Conservation (phyloP, 2,329 filamentous ascomycete species). For the Metarhizium guizhouense region DNA sequence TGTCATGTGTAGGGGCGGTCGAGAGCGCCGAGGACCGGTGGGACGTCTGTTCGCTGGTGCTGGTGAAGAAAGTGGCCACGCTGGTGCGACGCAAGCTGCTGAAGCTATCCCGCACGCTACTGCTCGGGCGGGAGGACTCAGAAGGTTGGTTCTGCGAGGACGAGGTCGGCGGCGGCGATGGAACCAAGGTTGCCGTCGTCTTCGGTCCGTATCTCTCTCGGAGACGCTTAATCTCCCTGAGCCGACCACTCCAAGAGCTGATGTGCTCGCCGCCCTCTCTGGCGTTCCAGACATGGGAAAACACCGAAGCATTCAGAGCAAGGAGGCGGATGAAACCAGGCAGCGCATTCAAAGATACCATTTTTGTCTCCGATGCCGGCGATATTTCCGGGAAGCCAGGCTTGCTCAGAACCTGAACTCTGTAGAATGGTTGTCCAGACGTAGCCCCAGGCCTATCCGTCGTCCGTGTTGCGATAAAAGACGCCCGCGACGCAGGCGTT, state of each 20-base stretch:
- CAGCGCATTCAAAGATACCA: conserved; percentile 74
- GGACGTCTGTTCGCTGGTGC: conserved; percentile 45
- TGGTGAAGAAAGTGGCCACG: conserved; percentile 56
- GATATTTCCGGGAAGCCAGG: conserved; percentile 87
- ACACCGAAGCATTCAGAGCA: conserved; percentile 88
- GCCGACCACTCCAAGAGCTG: conserved; percentile 80
- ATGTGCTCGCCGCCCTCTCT: conserved; percentile 72
- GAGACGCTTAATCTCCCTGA: conserved; percentile 76
- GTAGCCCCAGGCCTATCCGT: conserved; percentile 15
- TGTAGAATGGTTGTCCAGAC: conserved; percentile 56
- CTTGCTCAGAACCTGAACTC: conserved; percentile 81
- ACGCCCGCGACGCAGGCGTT: conserved; percentile 71
- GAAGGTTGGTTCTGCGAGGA: conserved; percentile 10
- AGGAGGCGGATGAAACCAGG: conserved; percentile 80
- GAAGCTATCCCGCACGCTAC: conserved; percentile 48
- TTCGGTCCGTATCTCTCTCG: conserved; percentile 57
- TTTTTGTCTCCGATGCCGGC: conserved; percentile 79
- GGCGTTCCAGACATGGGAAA: conserved; percentile 81
- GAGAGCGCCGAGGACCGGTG: conserved; percentile 50
- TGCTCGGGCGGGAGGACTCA: conserved; percentile 11
- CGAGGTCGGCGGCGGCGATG: conserved; percentile 20
- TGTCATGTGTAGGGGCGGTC: conserved; percentile 44
- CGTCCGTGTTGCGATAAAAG: conserved; percentile 59
- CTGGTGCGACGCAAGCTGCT: conserved; percentile 53
- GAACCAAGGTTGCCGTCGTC: conserved; percentile 11